These are phyloP conservation scores for Globisporangium uncinulatum DNA, from an alignment of 352 stramenopile species.

Conservation along the genomic window DNA sequence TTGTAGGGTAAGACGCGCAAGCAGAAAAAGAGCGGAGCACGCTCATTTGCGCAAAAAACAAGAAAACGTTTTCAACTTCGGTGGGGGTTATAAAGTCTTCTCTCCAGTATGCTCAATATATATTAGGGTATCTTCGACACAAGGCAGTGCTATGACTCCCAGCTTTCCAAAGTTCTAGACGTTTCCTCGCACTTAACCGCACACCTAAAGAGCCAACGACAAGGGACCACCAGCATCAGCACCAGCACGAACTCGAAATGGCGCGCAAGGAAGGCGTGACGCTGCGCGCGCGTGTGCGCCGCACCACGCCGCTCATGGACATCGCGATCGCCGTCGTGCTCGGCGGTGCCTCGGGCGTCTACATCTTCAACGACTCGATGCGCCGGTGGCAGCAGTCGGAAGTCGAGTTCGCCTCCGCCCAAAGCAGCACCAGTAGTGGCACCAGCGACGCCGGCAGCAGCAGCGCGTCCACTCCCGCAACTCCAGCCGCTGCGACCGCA, in stretches of 20 bases:
- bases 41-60: background rate
- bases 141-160: too few species aligned
- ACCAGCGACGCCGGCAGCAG: background rate
- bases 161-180: too few species aligned
- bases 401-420: conserved; percentile 3
- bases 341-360: conserved; percentile 52
- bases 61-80: background rate
- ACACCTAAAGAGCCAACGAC: background rate
- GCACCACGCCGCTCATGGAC: conserved; percentile 56
- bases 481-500: too few species aligned
- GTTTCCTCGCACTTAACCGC: background rate
- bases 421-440: conserved; percentile 15
- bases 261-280: conserved; percentile 34
- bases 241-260: conserved; percentile 21
- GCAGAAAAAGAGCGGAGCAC: too few species aligned
- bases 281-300: conserved; percentile 44
- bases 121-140: too few species aligned
- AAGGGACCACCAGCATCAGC: background rate
- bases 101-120: too few species aligned
- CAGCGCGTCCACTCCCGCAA: background rate
- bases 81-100: conserved; percentile 5
- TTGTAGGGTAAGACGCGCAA: background rate
- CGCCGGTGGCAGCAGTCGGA: conserved; percentile 37
- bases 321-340: conserved; percentile 44
- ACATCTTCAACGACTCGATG: conserved; percentile 74